phyloP scores from a whole-genome alignment of 2,329 filamentous ascomycete species.

The Sclerotinia glacialis region DNA sequence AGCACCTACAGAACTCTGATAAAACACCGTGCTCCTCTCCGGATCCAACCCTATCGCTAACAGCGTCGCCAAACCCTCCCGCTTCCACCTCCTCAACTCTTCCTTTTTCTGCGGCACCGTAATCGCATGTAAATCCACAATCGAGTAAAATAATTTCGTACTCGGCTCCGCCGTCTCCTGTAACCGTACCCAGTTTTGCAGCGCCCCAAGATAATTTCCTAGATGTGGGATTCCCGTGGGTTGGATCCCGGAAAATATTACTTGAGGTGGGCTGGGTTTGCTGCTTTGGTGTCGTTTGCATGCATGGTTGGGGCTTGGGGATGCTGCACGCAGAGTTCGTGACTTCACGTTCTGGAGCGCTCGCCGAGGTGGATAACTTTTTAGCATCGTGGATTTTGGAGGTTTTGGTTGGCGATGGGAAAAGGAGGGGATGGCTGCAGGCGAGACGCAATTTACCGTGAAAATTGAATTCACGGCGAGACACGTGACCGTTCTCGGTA shows the following conservation, averaged over 20 bases:
- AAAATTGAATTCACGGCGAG: neutral
- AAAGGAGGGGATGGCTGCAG: neutral
- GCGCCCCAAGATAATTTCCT: slow-evolving; percentile 90
- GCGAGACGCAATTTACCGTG: slow-evolving; percentile 7
- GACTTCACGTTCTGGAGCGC: slow-evolving; percentile 20
- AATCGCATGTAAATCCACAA: slow-evolving; percentile 93
- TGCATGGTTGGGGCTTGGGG: neutral
- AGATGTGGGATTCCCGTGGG: slow-evolving; percentile 92
- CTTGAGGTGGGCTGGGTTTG: slow-evolving; percentile 26
- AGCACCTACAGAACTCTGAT: slow-evolving; percentile 67
- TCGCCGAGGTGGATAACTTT: neutral
- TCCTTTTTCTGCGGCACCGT: slow-evolving; percentile 68
- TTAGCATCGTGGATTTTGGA: slow-evolving; percentile 6
- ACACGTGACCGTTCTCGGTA: slow-evolving; percentile 10
- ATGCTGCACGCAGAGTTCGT: slow-evolving; percentile 1
- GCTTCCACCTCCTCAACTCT: slow-evolving; percentile 61
- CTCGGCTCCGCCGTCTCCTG: slow-evolving; percentile 60
- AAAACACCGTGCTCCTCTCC: slow-evolving; percentile 73
- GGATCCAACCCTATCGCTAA: slow-evolving; percentile 83
- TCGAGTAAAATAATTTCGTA: slow-evolving; percentile 72
- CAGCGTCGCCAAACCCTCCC: slow-evolving; percentile 74
- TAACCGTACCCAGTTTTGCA: slow-evolving; percentile 80
- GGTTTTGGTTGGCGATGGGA: neutral
- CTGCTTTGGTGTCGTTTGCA: neutral
- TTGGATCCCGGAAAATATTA: slow-evolving; percentile 95